These are phyloP conservation scores for Quercus variabilis DNA, from an alignment of 306 rosid species.

Conservation along the genomic window DNA sequence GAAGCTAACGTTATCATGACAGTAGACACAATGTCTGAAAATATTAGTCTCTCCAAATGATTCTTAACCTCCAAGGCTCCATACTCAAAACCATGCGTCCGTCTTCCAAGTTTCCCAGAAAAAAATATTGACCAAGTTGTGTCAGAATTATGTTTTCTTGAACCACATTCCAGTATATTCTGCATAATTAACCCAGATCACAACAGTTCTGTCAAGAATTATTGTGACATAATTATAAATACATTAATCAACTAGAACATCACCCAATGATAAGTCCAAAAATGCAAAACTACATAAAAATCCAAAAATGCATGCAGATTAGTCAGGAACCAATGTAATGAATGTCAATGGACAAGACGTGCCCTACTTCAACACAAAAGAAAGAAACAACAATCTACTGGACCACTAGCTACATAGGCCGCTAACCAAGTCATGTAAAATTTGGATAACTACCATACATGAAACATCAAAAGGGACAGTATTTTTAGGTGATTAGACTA, in stretches of 20 bases:
- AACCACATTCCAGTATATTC: slow-evolving; percentile 81
- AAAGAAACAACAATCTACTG: background rate
- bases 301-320: background rate
- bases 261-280: background rate
- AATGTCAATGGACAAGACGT: background rate
- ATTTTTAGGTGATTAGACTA: background rate
- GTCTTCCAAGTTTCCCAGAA: slow-evolving; percentile 59
- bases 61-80: slow-evolving; percentile 76
- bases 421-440: background rate
- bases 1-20: slow-evolving; percentile 60
- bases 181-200: slow-evolving; percentile 23
- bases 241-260: background rate
- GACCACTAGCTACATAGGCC: background rate
- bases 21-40: slow-evolving; percentile 65
- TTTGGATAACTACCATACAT: background rate
- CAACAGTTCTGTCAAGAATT: background rate
- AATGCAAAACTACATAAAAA: no score
- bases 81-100: slow-evolving; percentile 67
- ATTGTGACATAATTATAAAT: background rate
- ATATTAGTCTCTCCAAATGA: slow-evolving; percentile 65
- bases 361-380: background rate
- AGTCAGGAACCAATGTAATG: background rate
- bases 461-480: background rate
- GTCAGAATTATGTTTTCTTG: slow-evolving; percentile 46
- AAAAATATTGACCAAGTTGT: slow-evolving; percentile 69